Percentiles rank a stretch among this genome's conserved stretches.
Conservation (phyloP, 495 filamentous ascomycete genomes). For the Talaromyces proteolyticus region DNA sequence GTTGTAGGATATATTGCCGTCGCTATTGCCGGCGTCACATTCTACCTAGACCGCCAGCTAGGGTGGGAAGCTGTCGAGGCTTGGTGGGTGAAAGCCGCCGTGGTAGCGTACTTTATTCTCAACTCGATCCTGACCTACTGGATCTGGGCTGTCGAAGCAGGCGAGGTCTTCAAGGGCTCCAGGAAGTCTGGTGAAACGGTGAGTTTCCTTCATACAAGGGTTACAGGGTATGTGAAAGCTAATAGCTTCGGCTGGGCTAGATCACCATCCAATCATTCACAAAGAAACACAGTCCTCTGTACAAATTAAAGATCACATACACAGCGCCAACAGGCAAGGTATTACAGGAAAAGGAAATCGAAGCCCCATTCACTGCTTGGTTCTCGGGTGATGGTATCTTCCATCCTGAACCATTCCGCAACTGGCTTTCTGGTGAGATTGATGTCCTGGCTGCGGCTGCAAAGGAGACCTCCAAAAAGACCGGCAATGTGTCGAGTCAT, state of each 20-base stretch:
- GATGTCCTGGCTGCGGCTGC: slow-evolving; percentile 63
- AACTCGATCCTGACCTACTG: slow-evolving; percentile 78
- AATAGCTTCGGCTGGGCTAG: slow-evolving; percentile 31
- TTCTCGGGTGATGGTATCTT: slow-evolving; percentile 81
- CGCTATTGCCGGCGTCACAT: slow-evolving; percentile 68
- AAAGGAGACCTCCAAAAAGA: slow-evolving; percentile 45
- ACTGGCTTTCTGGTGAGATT: slow-evolving; percentile 66
- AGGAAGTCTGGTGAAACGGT: slow-evolving; percentile 50
- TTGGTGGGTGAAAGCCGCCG: slow-evolving; percentile 65
- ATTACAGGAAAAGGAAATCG: slow-evolving; percentile 45
- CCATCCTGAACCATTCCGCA: slow-evolving; percentile 76
- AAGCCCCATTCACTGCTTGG: slow-evolving; percentile 75
- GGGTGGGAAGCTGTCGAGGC: slow-evolving; percentile 80
- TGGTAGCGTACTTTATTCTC: slow-evolving; percentile 70
- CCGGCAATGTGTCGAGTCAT: slow-evolving; percentile 5
- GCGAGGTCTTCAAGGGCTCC: slow-evolving; percentile 71
- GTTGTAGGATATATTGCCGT: slow-evolving; percentile 79
- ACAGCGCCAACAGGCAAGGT: slow-evolving; percentile 41
- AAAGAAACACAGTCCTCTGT: slow-evolving; percentile 72
- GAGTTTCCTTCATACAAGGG: slow-evolving; percentile 8
- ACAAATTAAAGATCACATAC: slow-evolving; percentile 62
- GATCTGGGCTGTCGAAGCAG: slow-evolving; percentile 81
- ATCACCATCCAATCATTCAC: slow-evolving; percentile 61
- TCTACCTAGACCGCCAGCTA: slow-evolving; percentile 85
- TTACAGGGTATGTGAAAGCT: background rate